Evolutionary conservation across 179 eudicot genomes (phyloP).

Genomic region (Patellifolia procumbens): DNA sequence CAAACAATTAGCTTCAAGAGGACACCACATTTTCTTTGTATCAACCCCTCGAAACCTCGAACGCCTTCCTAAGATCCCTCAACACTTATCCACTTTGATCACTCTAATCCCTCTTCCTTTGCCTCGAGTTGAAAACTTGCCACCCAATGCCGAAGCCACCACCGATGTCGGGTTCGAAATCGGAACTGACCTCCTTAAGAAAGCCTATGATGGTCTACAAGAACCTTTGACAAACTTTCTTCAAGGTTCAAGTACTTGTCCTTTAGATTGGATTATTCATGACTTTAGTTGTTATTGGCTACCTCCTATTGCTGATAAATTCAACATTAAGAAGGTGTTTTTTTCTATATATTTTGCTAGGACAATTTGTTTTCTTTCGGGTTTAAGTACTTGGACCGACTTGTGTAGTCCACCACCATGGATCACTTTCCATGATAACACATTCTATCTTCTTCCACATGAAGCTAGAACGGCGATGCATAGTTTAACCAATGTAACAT

Average conservation of each 20-base stretch:
- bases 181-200: no score
- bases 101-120: constrained; percentile 29
- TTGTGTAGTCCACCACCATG: neutral
- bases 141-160: no score
- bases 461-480: neutral
- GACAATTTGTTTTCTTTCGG: constrained; percentile 9
- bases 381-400: no score
- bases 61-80: constrained; percentile 35
- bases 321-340: constrained; percentile 20
- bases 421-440: neutral
- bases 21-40: constrained; percentile 31
- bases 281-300: constrained; percentile 38
- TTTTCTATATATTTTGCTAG: constrained; percentile 27
- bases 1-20: constrained; percentile 28
- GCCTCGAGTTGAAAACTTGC: no score
- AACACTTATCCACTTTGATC: constrained; percentile 9
- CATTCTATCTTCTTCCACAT: neutral
- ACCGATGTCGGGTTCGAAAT: no score
- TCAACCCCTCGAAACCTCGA: constrained; percentile 37
- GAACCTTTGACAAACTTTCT: constrained; percentile 30
- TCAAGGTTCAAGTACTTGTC: constrained; percentile 3
- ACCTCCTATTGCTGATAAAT: constrained; percentile 24
- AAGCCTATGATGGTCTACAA: no score
- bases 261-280: constrained; percentile 39
- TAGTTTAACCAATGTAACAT: neutral